Evolutionary conservation across 2,329 filamentous ascomycete genomes (phyloP), one percentile per base, ranked within the genome.

Genomic region (Xylaria sp.): DNA sequence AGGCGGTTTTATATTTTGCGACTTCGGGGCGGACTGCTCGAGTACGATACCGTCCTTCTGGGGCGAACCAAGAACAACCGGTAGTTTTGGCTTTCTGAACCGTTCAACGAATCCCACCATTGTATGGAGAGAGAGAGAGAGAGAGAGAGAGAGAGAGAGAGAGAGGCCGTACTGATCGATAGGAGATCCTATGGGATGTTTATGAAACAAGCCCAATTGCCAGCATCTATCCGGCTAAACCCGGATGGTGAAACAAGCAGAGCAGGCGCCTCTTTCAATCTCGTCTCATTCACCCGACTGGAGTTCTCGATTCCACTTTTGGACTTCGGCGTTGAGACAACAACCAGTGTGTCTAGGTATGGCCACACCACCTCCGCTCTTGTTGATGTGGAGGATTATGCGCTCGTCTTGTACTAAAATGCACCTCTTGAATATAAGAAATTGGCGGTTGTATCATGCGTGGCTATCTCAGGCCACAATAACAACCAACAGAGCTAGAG

Each of bases 51-150:
- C 57, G 55, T 70, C 65, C 25, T 63, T 62, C 17, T 58, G 43
- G 15, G 67, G 66, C 40, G 68, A 68, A 46, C 62, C 68, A 41
- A 66, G 60, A 35, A 62, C 60, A 55, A 63, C 44, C 25, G 70
- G 64, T 49, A 56, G 51, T 58, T 69, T 72, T 43, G 65, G 67
- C 59, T 71, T 74, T 61, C 64, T 70, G 44, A 71, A 66, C 29
- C 65, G 71, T 54, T 54, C 71, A 65, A 71, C 66, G 27, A 70
- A 64, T n/a, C 69, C 68, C 61, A 70, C 67, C 72, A 74, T 74
- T 65, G 62, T 71, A 62, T 47, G 35, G 51, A 33, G 27, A 44
- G 51, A 59, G 38, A 31, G 29, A 29, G 51, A 33, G 27, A 44
- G 51, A 59, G 38, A 31, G 29, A 29, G 51, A 33, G 27, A 44